Evolutionary conservation across 2,329 filamentous ascomycete genomes (phyloP), one percentile per base, ranked within the genome.

Genomic region (Ophiostoma novo-ulmi): DNA sequence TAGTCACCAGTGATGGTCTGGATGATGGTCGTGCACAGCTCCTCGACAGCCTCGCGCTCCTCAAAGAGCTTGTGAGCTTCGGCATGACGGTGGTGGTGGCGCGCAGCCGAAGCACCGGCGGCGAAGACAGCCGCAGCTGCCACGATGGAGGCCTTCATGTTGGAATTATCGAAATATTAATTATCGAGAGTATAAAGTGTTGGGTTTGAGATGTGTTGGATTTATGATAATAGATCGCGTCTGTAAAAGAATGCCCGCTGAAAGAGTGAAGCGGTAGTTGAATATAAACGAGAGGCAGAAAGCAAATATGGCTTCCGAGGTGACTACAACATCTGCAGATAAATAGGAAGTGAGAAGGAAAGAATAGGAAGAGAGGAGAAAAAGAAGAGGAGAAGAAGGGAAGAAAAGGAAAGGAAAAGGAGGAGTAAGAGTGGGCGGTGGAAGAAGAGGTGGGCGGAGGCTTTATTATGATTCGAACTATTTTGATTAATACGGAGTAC

Each of bases 211-310:
- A 58, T 58, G n/a, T 22, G 52, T 11, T 58, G 52, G 52, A n/a
- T 48, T 38, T 41, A n/a, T n/a, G n/a, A n/a, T n/a, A n/a, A n/a
- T n/a, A n/a, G n/a, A n/a, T n/a, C 69, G 41, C 31, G 58, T 20
- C 58, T 31, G 35, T n/a, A 74, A 76, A 76, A 74, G 70, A 71
- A 84, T 88, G 89, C 87, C 91, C 91, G 91, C 91, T 93, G 83
- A 94, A 93, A 80, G 91, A 92, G 88, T 92, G 90, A 92, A 92
- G 89, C 89, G 89, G 89, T 89, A 78, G 68, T 58, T 81, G 84
- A n/a, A 67, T 76, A 77, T 80, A 83, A 82, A 79, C 79, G 82
- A 81, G 82, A 78, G 81, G 82, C 80, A 58, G 82, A 85, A 84
- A 84, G 82, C 80, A 77, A 80, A 76, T 76, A 31, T 78, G 77